phyloP scores from a whole-genome alignment of 2,329 filamentous ascomycete species.

The Aspergillus flavus region DNA sequence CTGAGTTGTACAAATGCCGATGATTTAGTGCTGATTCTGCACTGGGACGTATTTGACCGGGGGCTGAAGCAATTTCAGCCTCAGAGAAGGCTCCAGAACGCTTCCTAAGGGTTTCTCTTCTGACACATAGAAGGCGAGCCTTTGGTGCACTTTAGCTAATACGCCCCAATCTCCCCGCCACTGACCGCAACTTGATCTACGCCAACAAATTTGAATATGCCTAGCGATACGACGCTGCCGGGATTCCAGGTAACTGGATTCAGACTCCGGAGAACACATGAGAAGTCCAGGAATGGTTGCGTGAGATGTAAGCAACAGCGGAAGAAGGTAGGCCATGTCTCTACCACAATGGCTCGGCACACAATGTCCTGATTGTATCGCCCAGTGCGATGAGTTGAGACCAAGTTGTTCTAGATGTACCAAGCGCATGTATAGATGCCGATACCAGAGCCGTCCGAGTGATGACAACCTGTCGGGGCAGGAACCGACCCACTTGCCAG shows the following conservation, averaged over 20 bases:
- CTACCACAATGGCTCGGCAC: background rate
- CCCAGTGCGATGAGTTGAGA: constrained; percentile 39
- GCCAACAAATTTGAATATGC: background rate
- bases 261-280: constrained; percentile 28
- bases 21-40: background rate
- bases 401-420: constrained; percentile 39
- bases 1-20: background rate
- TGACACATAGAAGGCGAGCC: background rate
- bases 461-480: constrained; percentile 12
- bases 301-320: constrained; percentile 38
- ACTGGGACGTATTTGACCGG: background rate
- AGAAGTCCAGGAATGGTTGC: constrained; percentile 40
- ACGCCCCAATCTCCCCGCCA: constrained; percentile 5
- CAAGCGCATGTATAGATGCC: constrained; percentile 32
- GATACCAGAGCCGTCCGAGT: constrained; percentile 26
- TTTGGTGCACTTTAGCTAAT: constrained; percentile 3
- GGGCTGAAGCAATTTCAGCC: background rate
- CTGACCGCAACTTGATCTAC: background rate
- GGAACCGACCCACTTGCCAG: background rate
- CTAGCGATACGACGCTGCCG: constrained; percentile 2
- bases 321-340: constrained; percentile 35
- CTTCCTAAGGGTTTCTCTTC: background rate
- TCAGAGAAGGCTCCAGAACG: background rate
- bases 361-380: constrained; percentile 12
- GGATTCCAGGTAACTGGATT: constrained; percentile 11